Percentiles rank a stretch among this genome's conserved stretches.
phyloP scores from a whole-genome alignment of 1,139 yeast species.

The Wickerhamomyces sp. region DNA sequence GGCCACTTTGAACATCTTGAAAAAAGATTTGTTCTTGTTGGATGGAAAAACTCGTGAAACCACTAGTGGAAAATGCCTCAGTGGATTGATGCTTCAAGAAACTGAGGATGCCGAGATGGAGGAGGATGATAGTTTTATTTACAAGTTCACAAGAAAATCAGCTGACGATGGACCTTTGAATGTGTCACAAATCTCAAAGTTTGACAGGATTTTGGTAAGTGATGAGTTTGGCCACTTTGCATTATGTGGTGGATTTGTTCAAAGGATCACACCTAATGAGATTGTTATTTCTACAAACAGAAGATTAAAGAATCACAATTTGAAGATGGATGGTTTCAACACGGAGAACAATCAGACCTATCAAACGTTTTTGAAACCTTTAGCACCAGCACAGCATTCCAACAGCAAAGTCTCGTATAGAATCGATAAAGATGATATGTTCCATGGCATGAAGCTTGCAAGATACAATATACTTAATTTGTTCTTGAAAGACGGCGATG shows the following conservation, averaged over 20 bases:
- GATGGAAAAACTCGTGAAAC: constrained; percentile 54
- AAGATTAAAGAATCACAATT: constrained; percentile 32
- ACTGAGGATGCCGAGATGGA: constrained; percentile 25
- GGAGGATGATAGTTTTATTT: constrained; percentile 32
- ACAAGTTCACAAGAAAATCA: constrained; percentile 41
- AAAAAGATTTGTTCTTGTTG: constrained; percentile 58
- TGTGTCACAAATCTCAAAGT: constrained; percentile 40
- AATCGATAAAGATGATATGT: constrained; percentile 77
- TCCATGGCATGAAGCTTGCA: constrained; percentile 70
- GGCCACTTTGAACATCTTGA: constrained; percentile 44
- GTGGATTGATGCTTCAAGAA: constrained; percentile 34
- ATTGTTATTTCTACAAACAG: constrained; percentile 17
- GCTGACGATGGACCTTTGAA: constrained; percentile 23
- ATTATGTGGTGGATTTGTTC: constrained; percentile 57
- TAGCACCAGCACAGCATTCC: constrained; percentile 11
- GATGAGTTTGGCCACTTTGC: constrained; percentile 80
- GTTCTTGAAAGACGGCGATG: constrained; percentile 53
- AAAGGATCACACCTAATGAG: constrained; percentile 33
- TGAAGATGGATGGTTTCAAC: constrained; percentile 39
- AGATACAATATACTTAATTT: constrained; percentile 69
- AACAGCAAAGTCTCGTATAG: constrained; percentile 38
- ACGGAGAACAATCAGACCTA: constrained; percentile 41
- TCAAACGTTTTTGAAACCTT: constrained; percentile 38
- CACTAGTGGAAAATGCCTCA: constrained; percentile 52
- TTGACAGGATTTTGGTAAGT: constrained; percentile 65